A percentile compares a stretch with the other conserved stretches of the same genome.
Evolutionary conservation across 2,329 filamentous ascomycete genomes (phyloP).

Genomic region (Pestalotiopsis sp.): DNA sequence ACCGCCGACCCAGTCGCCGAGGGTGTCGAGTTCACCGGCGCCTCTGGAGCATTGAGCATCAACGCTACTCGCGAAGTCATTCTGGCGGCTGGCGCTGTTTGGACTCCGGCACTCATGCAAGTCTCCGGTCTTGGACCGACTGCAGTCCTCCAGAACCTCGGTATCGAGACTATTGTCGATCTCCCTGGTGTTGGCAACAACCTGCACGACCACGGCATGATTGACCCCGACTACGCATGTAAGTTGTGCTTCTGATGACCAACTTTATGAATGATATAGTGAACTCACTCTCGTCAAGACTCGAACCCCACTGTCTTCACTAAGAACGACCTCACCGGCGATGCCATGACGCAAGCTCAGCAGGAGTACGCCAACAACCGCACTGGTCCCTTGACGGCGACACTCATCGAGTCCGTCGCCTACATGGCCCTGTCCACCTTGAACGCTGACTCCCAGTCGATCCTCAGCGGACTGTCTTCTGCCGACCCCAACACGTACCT

Average conservation of each 20-base stretch:
- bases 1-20: not conserved
- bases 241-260: not conserved
- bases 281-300: not conserved
- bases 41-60: constrained; percentile 28
- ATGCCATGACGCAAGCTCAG: constrained; percentile 28
- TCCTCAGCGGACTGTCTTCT: not conserved
- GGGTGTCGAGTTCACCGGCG: not conserved
- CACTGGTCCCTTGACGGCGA: constrained; percentile 9
- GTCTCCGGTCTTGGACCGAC: constrained; percentile 50
- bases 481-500: constrained; percentile 9
- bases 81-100: constrained; percentile 42
- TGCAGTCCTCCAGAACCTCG: constrained; percentile 35
- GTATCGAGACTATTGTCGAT: constrained; percentile 44
- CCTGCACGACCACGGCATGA: constrained; percentile 42
- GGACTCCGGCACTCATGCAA: constrained; percentile 50
- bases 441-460: not conserved
- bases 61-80: constrained; percentile 45
- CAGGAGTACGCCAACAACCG: constrained; percentile 18
- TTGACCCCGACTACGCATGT: constrained; percentile 26
- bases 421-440: constrained; percentile 3
- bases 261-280: not conserved
- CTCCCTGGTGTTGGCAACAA: constrained; percentile 52
- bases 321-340: constrained; percentile 1
- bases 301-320: constrained; percentile 16
- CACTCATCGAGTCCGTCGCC: constrained; percentile 4